phyloP scores from a whole-genome alignment of 75 land plant genomes.

The Pinus tabuliformis region DNA sequence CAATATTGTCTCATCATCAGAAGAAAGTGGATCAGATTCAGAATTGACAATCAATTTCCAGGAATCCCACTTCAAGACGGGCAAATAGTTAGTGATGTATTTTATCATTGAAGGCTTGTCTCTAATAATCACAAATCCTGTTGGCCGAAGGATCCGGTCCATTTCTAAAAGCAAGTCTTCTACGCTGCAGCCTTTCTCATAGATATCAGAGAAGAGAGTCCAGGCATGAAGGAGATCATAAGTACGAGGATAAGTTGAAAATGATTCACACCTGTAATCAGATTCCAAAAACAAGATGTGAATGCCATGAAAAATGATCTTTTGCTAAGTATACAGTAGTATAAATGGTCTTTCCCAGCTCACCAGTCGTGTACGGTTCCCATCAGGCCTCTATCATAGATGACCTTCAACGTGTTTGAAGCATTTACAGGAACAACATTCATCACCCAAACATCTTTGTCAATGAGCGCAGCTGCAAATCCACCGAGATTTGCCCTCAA shows the following conservation, averaged over 20 bases:
- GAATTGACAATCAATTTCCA: slow-evolving; percentile 61
- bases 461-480: slow-evolving; percentile 78
- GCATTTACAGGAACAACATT: slow-evolving; percentile 85
- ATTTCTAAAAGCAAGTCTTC: slow-evolving; percentile 89
- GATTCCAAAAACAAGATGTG: neutral
- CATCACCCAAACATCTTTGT: slow-evolving; percentile 92
- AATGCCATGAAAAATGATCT: slow-evolving; percentile 3
- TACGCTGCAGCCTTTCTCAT: slow-evolving; percentile 53
- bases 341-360: neutral
- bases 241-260: slow-evolving; percentile 93
- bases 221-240: slow-evolving; percentile 94
- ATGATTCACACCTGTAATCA: slow-evolving; percentile 86
- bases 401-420: slow-evolving; percentile 66
- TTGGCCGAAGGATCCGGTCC: slow-evolving; percentile 88
- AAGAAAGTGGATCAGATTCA: slow-evolving; percentile 59
- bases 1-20: slow-evolving; percentile 47
- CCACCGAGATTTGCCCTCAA: slow-evolving; percentile 89
- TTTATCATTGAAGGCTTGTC: slow-evolving; percentile 55
- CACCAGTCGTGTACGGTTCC: slow-evolving; percentile 87
- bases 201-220: slow-evolving; percentile 72
- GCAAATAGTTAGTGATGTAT: slow-evolving; percentile 38
- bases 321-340: neutral
- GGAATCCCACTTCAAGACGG: slow-evolving; percentile 71
- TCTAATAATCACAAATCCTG: slow-evolving; percentile 80
- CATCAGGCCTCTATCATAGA: slow-evolving; percentile 86